These are phyloP conservation scores for Capronia americana DNA, from an alignment of 2,329 filamentous ascomycete genomes.

Conservation along the genomic window DNA sequence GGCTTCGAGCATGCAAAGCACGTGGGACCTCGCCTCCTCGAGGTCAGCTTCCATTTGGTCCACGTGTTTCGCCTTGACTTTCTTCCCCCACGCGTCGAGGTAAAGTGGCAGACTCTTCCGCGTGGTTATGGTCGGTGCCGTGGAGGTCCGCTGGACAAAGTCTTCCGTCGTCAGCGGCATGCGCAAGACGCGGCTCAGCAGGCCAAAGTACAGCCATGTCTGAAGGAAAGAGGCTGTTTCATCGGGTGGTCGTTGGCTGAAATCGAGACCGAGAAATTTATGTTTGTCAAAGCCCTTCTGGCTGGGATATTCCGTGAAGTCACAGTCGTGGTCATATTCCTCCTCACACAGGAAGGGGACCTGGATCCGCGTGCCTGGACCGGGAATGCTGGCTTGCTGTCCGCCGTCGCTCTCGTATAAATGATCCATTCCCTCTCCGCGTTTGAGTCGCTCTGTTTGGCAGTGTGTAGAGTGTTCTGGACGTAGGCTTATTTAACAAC, in stretches of 20 bases:
- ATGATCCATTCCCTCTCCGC: not conserved
- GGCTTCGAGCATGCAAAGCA: constrained; percentile 7
- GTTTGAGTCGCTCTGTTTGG: too few relatives aligned
- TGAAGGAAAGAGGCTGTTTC: constrained; percentile 38
- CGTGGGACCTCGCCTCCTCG: constrained; percentile 16
- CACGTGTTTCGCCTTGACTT: constrained; percentile 5
- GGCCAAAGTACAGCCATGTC: constrained; percentile 41
- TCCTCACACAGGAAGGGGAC: not conserved
- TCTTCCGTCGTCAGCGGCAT: constrained; percentile 5
- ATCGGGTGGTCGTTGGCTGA: not conserved
- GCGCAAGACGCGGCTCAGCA: constrained; percentile 25
- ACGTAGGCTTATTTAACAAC: too few relatives aligned
- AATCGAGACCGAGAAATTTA: constrained; percentile 16
- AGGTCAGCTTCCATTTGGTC: constrained; percentile 16
- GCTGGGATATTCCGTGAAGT: constrained; percentile 13
- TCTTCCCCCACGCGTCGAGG: constrained; percentile 11
- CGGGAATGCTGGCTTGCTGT: not conserved
- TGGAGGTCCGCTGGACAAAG: constrained; percentile 3
- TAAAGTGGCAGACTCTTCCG: not conserved
- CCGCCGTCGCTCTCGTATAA: not conserved
- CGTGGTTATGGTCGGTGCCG: not conserved
- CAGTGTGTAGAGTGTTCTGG: too few relatives aligned
- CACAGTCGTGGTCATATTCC: constrained; percentile 6
- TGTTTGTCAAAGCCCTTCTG: constrained; percentile 19
- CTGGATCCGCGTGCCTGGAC: not conserved